Base-by-base conservation (phyloP, 208 protist species). In the Acanthamoeba castellanii region DNA sequence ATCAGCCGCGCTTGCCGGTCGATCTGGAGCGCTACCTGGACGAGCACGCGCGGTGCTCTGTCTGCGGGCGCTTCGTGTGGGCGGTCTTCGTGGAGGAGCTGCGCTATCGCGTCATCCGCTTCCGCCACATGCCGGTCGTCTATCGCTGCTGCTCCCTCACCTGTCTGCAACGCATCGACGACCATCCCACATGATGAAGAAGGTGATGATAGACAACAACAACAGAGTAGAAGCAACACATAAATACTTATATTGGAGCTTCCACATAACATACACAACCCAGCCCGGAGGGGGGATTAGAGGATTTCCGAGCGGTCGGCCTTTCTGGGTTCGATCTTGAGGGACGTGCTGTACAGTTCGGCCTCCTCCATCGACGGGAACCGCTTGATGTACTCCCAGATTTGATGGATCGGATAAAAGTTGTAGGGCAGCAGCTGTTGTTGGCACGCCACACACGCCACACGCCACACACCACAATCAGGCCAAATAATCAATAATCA, bases 321-420 rank as follows among this genome's bases (percentile, higher is more conserved):
- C 55, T 59, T 70, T 16, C 57, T 64, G 82, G 82, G 82, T 25
- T 90, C 82, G 50, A 90, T 59, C 25, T 42, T 30, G 82, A 70
- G 47, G 22, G 82, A 90, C 8, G 25, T 22, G 82, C 30, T 90
- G 55, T 30, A 90, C 30, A 68, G 27, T 45, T 59, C 57, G 82
- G 82, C 27, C 82, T 90, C 82, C 25, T 90, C 82, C 34, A 90
- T 37, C 13, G 55, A 27, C 27, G 42, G 82, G 57, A 68, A 90
- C 30, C 7, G 64, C 55, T 59, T 68, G 82, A 90, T 66, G 82
- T 68, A 90, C 47, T 90, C 55, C 57, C 57, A 68, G 27, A 90
- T 90, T n/a, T 90, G 82, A n/a, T 90, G 82, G 47, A 90, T 90
- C 55, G 82, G 82, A 68, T 90, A 68, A n/a, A 90, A 90, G 30